phyloP scores from a whole-genome alignment of 2,329 filamentous ascomycete species.

The Aureobasidium sp. region DNA sequence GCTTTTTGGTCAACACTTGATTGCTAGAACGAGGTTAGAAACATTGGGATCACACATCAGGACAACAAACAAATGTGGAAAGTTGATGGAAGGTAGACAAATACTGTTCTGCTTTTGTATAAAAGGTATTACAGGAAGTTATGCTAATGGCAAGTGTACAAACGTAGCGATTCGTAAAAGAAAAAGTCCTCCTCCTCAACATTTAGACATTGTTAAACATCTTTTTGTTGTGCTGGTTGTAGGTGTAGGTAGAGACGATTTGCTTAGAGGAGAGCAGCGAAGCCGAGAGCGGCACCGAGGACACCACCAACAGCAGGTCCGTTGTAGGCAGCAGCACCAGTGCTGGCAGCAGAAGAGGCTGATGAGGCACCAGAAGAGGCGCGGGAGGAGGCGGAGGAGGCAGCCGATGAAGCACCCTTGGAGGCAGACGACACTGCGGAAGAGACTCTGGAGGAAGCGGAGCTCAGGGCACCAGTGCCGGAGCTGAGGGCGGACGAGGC shows the following conservation, averaged over 20 bases:
- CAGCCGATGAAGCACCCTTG: not conserved
- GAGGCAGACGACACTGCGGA: constrained; percentile 1
- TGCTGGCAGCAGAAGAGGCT: constrained; percentile 3
- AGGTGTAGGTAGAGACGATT: not conserved
- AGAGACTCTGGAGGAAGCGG: constrained; percentile 1
- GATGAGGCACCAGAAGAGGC: not conserved
- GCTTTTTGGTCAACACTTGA: too few species aligned
- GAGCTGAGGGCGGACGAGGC: constrained; percentile 9
- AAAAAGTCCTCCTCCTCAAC: not conserved
- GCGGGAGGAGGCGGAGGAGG: not conserved
- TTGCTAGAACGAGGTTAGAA: too few species aligned
- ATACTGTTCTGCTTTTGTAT: not conserved
- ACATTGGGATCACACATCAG: too few species aligned
- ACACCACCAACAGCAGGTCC: constrained; percentile 13
- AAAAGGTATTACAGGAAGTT: not conserved
- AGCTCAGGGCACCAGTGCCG: not conserved
- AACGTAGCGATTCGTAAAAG: constrained; percentile 7
- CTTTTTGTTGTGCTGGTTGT: not conserved
- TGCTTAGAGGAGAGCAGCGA: constrained; percentile 17
- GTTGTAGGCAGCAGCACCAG: constrained; percentile 10
- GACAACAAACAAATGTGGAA: too few species aligned
- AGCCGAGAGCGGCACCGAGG: constrained; percentile 14
- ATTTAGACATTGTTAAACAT: not conserved
- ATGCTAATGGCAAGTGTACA: constrained; percentile 4
- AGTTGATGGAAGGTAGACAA: not conserved